Evolutionary conservation across 179 eudicot species (phyloP).

Genomic region (Vitellaria paradoxa): DNA sequence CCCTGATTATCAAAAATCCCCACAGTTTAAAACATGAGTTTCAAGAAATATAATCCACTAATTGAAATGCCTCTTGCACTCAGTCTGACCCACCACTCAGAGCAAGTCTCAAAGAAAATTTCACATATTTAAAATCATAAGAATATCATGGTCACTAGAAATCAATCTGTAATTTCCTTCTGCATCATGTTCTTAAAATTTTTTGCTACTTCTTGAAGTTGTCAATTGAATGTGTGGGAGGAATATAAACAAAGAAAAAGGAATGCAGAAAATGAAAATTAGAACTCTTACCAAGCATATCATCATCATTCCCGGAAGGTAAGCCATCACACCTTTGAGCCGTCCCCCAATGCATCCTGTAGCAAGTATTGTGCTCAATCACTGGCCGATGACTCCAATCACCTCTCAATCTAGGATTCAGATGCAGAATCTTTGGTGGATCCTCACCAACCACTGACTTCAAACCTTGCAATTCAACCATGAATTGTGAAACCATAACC

Average conservation of each 20-base stretch:
- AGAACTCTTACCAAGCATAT: constrained; percentile 69
- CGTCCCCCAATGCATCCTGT: constrained; percentile 98
- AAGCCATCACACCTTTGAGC: constrained; percentile 96
- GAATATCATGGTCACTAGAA: not conserved
- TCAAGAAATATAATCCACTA: not conserved
- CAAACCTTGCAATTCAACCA: constrained; percentile 91
- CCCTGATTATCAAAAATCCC: not conserved
- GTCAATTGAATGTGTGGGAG: not conserved
- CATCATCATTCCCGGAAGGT: constrained; percentile 61
- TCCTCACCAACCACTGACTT: constrained; percentile 95
- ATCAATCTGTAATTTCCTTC: not conserved
- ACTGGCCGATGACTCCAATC: constrained; percentile 92
- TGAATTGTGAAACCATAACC: constrained; percentile 88
- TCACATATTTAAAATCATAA: not conserved
- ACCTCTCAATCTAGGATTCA: constrained; percentile 94
- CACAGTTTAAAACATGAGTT: not conserved
- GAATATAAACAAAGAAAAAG: not conserved
- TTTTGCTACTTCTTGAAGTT: not conserved
- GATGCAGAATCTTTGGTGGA: constrained; percentile 93
- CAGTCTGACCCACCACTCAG: not conserved
- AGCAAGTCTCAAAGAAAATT: not conserved
- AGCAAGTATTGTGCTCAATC: constrained; percentile 95
- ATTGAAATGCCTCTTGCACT: not conserved
- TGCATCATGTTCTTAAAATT: not conserved
- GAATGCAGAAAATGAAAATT: not conserved